Conservation (phyloP, 2,329 filamentous ascomycete genomes). For the Geosmithia flava region DNA sequence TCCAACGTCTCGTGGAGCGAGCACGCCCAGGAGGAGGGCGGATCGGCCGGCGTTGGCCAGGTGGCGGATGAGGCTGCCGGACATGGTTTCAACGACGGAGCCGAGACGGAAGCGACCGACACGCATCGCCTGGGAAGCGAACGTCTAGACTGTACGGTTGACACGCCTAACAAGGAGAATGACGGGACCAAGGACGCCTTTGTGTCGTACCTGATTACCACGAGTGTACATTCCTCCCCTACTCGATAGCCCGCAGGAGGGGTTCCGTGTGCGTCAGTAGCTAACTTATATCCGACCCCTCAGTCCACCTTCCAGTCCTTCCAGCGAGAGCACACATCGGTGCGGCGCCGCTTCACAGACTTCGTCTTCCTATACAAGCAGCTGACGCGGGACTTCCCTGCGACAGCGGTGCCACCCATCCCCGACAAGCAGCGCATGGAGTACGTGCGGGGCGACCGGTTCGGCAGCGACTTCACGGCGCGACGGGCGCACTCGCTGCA, state of each 20-base stretch:
- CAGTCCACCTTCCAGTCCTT: slow-evolving; percentile 93
- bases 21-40: slow-evolving; percentile 27
- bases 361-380: slow-evolving; percentile 95
- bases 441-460: slow-evolving; percentile 92
- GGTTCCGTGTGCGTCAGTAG: no score
- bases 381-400: slow-evolving; percentile 75
- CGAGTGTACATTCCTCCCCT: slow-evolving; percentile 47
- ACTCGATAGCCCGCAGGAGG: no score
- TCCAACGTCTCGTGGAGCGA: slow-evolving; percentile 76
- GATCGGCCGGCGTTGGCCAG: neutral
- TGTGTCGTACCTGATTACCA: slow-evolving; percentile 89
- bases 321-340: slow-evolving; percentile 63
- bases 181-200: slow-evolving; percentile 95
- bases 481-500: slow-evolving; percentile 82
- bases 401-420: slow-evolving; percentile 83
- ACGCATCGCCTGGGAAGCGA: slow-evolving; percentile 56
- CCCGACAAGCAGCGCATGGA: slow-evolving; percentile 99
- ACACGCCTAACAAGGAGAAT: slow-evolving; percentile 82
- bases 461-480: slow-evolving; percentile 82
- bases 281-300: neutral
- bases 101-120: slow-evolving; percentile 20
- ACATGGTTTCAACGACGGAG: neutral
- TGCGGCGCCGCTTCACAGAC: slow-evolving; percentile 91
- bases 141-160: slow-evolving; percentile 71
- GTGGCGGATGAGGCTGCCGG: neutral